phyloP scores from a whole-genome alignment of 305 asterid genomes.

The Ilex paraguariensis region DNA sequence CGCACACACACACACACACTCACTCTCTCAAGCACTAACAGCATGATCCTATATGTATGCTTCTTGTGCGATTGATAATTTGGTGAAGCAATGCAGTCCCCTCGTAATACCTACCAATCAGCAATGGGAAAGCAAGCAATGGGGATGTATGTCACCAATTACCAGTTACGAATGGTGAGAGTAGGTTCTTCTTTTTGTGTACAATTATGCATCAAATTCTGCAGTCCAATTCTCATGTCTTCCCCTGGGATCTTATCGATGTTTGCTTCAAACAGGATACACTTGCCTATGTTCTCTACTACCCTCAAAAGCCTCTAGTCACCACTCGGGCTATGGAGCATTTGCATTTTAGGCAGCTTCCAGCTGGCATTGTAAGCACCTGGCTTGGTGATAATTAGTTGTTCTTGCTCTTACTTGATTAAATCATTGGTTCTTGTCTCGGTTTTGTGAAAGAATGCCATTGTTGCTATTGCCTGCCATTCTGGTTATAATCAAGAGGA shows the following conservation, averaged over 20 bases:
- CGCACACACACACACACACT: no score
- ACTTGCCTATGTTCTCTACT: constrained; percentile 26
- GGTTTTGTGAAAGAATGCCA: constrained; percentile 17
- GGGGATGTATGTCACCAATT: constrained; percentile 32
- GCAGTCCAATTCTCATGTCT: background rate
- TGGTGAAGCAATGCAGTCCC: constrained; percentile 14
- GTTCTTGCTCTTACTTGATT: constrained; percentile 3
- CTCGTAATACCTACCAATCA: constrained; percentile 31
- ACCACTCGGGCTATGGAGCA: constrained; percentile 33
- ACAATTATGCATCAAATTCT: background rate
- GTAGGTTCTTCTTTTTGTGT: no score
- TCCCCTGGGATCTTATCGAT: background rate
- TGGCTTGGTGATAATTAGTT: no score
- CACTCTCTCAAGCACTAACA: no score
- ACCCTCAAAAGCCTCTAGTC: constrained; percentile 30
- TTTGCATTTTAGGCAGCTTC: constrained; percentile 32
- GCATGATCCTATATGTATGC: no score
- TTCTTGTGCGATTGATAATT: no score
- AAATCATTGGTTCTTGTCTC: background rate
- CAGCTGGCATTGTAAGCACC: constrained; percentile 25
- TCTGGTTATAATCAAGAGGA: constrained; percentile 34
- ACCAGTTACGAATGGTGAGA: constrained; percentile 25
- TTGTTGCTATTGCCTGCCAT: constrained; percentile 25
- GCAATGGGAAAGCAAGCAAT: constrained; percentile 37
- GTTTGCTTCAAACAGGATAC: constrained; percentile 14